Evolutionary conservation across 2,329 filamentous ascomycete species (phyloP), one percentile per base, ranked within the genome.

Genomic region (Davidsoniella australis): DNA sequence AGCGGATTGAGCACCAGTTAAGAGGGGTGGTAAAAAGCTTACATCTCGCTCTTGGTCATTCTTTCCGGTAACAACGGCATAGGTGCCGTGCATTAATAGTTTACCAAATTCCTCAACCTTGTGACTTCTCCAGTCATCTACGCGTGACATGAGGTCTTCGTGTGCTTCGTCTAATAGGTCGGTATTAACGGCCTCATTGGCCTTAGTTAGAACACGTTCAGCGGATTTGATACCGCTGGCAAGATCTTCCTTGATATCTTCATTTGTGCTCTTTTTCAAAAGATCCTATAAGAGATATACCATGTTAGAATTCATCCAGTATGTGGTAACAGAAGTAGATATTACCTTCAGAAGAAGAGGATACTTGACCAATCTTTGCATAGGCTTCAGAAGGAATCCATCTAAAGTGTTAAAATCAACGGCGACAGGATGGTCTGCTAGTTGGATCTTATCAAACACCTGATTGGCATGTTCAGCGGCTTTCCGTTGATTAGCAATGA

Each of bases 121-220:
- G 61, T 96, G 85, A 47, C 82, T 85, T 64, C 95, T 96, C 91
- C 91, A 98, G 62, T 98, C 91, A 59, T 96, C 91, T 1, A 98
- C 89, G 46, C 91, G 74, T 48, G 67, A 67, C 53, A 82, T 79
- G 23, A 98, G 71, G 53, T 96, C 91, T 53, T 83, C 78, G 8
- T 94, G 69, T 5, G 88, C 87, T 59, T 91, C 84, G 45, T 82
- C 76, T 47, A 93, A 72, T 47, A 95, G 75, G 60, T 94, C 86
- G 45, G 84, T 81, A 60, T 93, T 84, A 41, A 98, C 86, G 4
- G 88, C 89, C 51, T 88, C 82, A 61, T 96, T 95, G 4, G 89
- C 89, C 57, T 85, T 81, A 54, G 80, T 76, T 26, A 96, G 71
- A 0, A 94, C 83, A 47, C 82, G 74, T 56, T 87, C 84, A 5